Evolutionary conservation across 1,284 basidiomycete genomes (phyloP).

Genomic region (Pseudozyma tsukubaensis): DNA sequence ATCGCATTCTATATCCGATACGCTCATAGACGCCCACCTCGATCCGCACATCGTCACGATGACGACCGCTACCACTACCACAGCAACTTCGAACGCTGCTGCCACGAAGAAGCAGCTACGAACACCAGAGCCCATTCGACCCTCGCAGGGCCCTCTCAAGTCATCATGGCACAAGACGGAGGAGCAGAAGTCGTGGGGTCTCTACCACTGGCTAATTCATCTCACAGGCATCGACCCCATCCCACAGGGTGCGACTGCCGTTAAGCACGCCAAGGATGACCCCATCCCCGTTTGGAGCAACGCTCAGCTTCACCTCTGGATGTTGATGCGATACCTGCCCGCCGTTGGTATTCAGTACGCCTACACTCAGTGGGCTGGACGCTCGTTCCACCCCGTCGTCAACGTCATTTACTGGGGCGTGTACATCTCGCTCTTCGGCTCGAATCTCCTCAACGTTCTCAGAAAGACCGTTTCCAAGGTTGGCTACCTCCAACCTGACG

Average conservation of each 20-base stretch:
- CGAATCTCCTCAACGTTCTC: conserved; percentile 32
- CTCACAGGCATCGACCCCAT: conserved; percentile 29
- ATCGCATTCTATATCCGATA: no score
- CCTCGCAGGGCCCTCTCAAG: conserved; percentile 46
- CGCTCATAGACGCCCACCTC: no score
- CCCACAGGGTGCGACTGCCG: conserved; percentile 27
- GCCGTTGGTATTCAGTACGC: conserved; percentile 52
- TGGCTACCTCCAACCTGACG: conserved; percentile 57
- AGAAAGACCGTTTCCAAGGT: conserved; percentile 27
- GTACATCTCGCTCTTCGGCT: conserved; percentile 40
- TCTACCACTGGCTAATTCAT: conserved; percentile 34
- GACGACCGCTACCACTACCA: conserved; percentile 25
- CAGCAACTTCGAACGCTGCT: conserved; percentile 4
- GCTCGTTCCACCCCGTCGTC: conserved; percentile 48
- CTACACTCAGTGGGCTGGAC: conserved; percentile 46
- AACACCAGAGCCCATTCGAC: conserved; percentile 31
- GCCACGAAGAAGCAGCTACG: conserved; percentile 23
- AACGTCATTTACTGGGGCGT: conserved; percentile 46
- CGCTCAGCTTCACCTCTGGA: conserved; percentile 47
- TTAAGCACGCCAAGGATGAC: conserved; percentile 35
- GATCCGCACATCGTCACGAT: no score
- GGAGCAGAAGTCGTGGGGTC: conserved; percentile 16
- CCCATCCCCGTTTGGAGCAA: conserved; percentile 50
- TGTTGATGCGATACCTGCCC: conserved; percentile 41
- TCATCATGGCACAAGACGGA: conserved; percentile 40